Evolutionary conservation across 2,329 filamentous ascomycete genomes (phyloP).

Genomic region (Sporothrix mexicana): DNA sequence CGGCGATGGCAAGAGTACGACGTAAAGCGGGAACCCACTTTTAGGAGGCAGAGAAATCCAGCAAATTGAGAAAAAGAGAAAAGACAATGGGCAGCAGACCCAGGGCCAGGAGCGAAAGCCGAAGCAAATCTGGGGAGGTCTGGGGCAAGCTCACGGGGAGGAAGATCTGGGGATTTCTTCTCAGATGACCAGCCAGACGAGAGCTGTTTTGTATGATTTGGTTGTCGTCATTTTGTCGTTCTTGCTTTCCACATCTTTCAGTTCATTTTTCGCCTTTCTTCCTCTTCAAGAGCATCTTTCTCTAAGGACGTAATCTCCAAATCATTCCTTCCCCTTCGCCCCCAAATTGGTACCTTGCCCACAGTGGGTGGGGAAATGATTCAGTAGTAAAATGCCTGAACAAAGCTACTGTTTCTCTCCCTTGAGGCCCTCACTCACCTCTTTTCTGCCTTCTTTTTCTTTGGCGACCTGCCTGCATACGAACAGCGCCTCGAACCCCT

Average conservation of each 20-base stretch:
- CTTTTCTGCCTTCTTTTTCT: neutral
- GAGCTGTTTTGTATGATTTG: neutral
- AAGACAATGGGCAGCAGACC: neutral
- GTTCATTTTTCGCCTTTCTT: neutral
- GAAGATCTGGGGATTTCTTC: neutral
- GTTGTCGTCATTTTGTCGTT: neutral
- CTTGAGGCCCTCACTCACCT: neutral
- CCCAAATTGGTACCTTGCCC: constrained; percentile 7
- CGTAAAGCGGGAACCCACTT: neutral
- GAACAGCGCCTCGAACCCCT: neutral
- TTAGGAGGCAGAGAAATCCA: neutral
- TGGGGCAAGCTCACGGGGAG: neutral
- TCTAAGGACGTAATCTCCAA: neutral
- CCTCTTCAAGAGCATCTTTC: neutral
- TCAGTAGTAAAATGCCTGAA: constrained; percentile 18
- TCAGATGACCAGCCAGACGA: neutral
- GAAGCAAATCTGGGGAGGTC: neutral
- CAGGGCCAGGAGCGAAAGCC: neutral
- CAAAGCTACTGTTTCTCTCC: neutral
- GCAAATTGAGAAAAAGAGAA: neutral
- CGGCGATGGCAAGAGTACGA: neutral
- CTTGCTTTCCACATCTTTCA: neutral
- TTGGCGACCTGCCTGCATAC: neutral
- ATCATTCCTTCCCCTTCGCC: neutral
- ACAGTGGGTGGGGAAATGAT: constrained; percentile 7